These are phyloP conservation scores for Haematococcus lacustris DNA, from an alignment of 139 green algal genomes.

Conservation along the genomic window DNA sequence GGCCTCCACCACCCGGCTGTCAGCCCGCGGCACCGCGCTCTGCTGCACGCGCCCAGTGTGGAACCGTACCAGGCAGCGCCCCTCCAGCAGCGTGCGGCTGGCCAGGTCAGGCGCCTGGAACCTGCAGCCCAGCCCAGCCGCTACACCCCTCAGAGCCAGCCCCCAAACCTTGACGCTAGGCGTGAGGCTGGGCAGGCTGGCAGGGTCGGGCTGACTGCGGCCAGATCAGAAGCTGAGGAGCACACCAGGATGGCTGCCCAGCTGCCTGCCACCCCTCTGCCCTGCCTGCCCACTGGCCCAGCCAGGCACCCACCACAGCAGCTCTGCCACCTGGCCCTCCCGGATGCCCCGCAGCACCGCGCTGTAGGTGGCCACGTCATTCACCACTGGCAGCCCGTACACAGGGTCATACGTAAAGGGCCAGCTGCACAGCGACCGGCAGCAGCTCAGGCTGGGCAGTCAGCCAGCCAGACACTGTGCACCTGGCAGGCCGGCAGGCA, in stretches of 20 bases:
- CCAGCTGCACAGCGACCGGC: slow-evolving; percentile 30
- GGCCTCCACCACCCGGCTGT: slow-evolving; percentile 51
- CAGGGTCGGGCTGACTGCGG: no score
- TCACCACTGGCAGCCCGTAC: slow-evolving; percentile 49
- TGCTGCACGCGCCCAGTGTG: slow-evolving; percentile 50
- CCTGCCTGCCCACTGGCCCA: no score
- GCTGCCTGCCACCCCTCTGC: no score
- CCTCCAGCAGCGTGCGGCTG: background rate
- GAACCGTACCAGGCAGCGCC: slow-evolving; percentile 57
- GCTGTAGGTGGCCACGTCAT: slow-evolving; percentile 37
- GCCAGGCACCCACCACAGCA: slow-evolving; percentile 45
- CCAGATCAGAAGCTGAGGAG: no score
- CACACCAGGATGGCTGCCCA: no score
- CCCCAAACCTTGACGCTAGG: no score
- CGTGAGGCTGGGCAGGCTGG: no score
- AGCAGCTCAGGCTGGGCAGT: no score
- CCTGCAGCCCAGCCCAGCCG: no score
- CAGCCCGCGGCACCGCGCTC: slow-evolving; percentile 45
- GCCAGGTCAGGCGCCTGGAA: background rate
- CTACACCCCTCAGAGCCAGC: no score
- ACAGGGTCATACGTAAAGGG: slow-evolving; percentile 52
- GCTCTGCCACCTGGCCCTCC: slow-evolving; percentile 26
- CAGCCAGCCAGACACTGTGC: no score
- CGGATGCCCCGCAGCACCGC: slow-evolving; percentile 62
- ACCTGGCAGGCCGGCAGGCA: no score